Base-by-base conservation (phyloP, 495 filamentous ascomycete genomes). In the Xylaria venustula region DNA sequence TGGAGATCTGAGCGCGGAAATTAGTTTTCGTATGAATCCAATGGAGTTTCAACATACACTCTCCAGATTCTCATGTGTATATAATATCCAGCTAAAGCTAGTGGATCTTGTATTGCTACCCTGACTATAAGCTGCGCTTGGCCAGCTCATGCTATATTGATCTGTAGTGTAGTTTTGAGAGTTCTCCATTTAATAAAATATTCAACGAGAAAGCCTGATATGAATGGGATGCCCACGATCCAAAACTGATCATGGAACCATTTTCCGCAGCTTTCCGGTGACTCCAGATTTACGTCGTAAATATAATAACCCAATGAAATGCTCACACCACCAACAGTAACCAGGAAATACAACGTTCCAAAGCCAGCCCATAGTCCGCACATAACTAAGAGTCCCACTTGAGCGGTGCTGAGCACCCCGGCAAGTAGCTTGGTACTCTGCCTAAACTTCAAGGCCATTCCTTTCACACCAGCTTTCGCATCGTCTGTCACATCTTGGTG, bases 191-290 rank as follows among this genome's bases (percentile, higher is more conserved):
- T 52, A 1, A n/a, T 23, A n/a, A 41, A 11, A 9, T 65, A 65
- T 22, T 65, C 63, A 2, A 46, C 58, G 19, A 28, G 19, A 17
- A 61, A 37, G 1, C 58, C 63, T 5, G 48, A 48, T 26, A 61
- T 41, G 26, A 61, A 54, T 5, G 42, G 37, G 19, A n/a, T 63
- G 7, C 70, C 68, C 3, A 69, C 64, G 7, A 65, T 32, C 70
- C 66, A 69, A 23, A 64, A 71, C 20, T 64, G 63, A 19, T 50
- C 56, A 47, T 64, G 53, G 41, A 74, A 74, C 63, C 65, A 74
- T 48, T 53, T 54, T 12, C 49, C 47, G 37, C 71, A 72, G 48
- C 62, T 66, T 8, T 42, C 36, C 2, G 68, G 63, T 8, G 47
- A 19, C 2, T 60, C 49, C 50, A 74, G 46, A 40, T 72, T 52